phyloP scores from a whole-genome alignment of 306 rosid genomes.

The Elaeagnus macrophylla region DNA sequence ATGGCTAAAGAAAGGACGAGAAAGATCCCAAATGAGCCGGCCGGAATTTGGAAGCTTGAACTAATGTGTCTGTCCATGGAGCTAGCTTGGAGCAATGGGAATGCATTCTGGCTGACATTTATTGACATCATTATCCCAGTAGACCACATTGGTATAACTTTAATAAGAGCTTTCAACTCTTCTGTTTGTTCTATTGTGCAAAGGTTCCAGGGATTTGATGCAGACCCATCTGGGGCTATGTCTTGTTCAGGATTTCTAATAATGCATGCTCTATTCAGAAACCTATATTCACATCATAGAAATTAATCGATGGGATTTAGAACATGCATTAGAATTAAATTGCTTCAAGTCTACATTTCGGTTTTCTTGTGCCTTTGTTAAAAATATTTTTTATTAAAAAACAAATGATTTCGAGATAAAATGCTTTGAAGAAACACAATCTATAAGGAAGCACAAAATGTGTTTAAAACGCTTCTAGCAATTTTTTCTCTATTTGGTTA shows the following conservation, averaged over 20 bases:
- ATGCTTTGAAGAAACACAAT: too few species aligned
- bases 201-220: slow-evolving; percentile 49
- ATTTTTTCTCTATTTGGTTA: too few species aligned
- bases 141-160: slow-evolving; percentile 60
- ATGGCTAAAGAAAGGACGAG: slow-evolving; percentile 24
- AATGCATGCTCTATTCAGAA: slow-evolving; percentile 52
- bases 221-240: slow-evolving; percentile 36
- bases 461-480: too few species aligned
- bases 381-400: too few species aligned
- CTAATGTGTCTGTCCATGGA: slow-evolving; percentile 55
- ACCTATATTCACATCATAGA: slow-evolving; percentile 19
- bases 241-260: slow-evolving; percentile 34
- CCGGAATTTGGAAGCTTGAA: slow-evolving; percentile 44
- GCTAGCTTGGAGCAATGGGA: slow-evolving; percentile 51
- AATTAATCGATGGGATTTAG: too few species aligned
- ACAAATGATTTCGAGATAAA: too few species aligned
- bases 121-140: slow-evolving; percentile 36
- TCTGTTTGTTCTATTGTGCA: slow-evolving; percentile 67
- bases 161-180: slow-evolving; percentile 52
- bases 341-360: too few species aligned
- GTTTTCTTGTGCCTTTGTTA: too few species aligned
- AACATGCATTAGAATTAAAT: too few species aligned
- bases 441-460: too few species aligned
- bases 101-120: slow-evolving; percentile 38
- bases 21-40: slow-evolving; percentile 53